Base-by-base conservation (phyloP, 106 monocot genomes). In the Allium fistulosum region DNA sequence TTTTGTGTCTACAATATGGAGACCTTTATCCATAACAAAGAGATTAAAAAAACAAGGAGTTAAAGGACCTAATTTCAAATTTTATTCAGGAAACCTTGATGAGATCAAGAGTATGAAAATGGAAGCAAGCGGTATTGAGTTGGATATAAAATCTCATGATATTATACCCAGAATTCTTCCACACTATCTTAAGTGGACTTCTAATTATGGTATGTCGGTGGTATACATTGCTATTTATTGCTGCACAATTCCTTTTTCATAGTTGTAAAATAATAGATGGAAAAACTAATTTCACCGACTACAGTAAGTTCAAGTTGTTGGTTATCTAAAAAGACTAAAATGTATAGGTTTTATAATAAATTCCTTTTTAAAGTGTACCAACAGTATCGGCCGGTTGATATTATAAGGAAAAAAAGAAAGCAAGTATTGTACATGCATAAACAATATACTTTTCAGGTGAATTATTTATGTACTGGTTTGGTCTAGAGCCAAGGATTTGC, bases 391-490 rank as follows among this genome's bases (percentile, higher is more conserved):
- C 22, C 22, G 22, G 22, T 22, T 22, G 22, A 22, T 22, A 22
- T 22, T 22, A 22, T 22, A 1, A 22, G 22, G 22, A 22, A 22
- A 22, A 22, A 22, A 22, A 22, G 22, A 22, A 22, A 22, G 22
- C 1, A 22, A 22, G 22, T 22, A 22, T 22, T 22, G 22, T 22
- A 22, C 22, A 22, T 22, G 22, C 22, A 22, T 22, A 22, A 22
- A 22, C 22, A 22, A 0, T 22, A 22, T 22, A 22, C 14, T 55
- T 55, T 55, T 55, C 51, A 59, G 84, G 84, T 3, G 59, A 37
- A 14, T 73, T 57, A 0, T 84, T 82, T 59, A n/a, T 82, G 37
- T 88, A 71, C 26, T 84, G 81, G 81, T 12, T 65, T 4, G 84
- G 84, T 7, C 0, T 59, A 0, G 27, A 65, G 10, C 81, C 81